Conservation (phyloP, 345 rosid species). For the Citrus medica region DNA sequence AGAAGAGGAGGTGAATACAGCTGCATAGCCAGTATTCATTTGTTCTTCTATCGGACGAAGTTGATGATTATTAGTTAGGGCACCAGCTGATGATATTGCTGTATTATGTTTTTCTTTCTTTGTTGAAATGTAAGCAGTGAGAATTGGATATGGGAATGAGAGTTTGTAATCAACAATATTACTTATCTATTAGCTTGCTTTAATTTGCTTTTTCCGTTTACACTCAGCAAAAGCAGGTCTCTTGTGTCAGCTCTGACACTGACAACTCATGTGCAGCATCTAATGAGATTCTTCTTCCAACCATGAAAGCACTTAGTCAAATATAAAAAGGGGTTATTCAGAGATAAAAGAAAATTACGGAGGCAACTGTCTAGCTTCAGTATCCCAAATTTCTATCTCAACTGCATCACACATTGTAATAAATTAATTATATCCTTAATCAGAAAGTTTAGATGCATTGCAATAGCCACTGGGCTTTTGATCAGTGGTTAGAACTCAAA, state of each 20-base stretch:
- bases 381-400: background rate
- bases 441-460: background rate
- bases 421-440: too few relatives aligned
- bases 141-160: background rate
- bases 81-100: background rate
- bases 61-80: background rate
- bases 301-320: background rate
- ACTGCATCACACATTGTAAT: too few relatives aligned
- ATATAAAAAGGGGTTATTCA: background rate
- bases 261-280: background rate
- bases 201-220: background rate
- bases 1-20: constrained; percentile 22
- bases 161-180: constrained; percentile 1
- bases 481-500: too few relatives aligned
- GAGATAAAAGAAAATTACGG: background rate
- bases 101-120: constrained; percentile 5
- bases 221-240: background rate
- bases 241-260: too few relatives aligned
- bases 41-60: constrained; percentile 19
- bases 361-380: background rate
- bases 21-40: constrained; percentile 15
- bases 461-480: too few relatives aligned
- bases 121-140: constrained; percentile 7
- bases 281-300: constrained; percentile 2
- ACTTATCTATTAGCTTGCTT: background rate